Percentiles rank a stretch among this genome's conserved stretches.
These are phyloP conservation scores for Leishmania turanica DNA, from an alignment of 208 protist genomes.

Conservation along the genomic window DNA sequence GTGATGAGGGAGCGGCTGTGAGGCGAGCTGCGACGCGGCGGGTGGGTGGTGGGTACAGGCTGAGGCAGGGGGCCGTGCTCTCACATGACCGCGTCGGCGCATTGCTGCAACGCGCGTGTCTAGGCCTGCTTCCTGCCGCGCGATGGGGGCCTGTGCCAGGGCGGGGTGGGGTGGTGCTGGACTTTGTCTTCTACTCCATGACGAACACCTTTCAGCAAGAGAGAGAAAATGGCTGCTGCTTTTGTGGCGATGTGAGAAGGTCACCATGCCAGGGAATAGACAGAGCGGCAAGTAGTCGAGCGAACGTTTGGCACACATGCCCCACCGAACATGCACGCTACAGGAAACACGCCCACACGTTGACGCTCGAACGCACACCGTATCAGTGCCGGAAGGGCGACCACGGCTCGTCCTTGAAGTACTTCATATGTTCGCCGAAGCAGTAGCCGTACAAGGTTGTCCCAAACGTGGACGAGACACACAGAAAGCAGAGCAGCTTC, in stretches of 20 bases:
- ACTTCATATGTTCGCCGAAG: slow-evolving; percentile 81
- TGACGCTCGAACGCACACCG: background rate
- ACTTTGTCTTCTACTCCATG: background rate
- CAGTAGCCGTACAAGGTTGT: slow-evolving; percentile 70
- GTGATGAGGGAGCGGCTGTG: background rate
- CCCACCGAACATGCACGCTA: background rate
- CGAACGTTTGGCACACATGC: background rate
- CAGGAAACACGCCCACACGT: background rate
- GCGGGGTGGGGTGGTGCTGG: background rate
- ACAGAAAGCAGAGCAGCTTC: slow-evolving; percentile 81
- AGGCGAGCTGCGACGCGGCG: background rate
- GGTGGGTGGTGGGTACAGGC: background rate
- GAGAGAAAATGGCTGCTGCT: background rate
- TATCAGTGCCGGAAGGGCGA: slow-evolving; percentile 48
- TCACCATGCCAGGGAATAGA: background rate
- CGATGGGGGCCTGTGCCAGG: background rate
- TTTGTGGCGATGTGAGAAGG: background rate
- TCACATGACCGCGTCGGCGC: background rate
- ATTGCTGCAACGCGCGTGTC: background rate
- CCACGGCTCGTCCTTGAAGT: slow-evolving; percentile 90
- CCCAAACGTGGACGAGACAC: slow-evolving; percentile 68
- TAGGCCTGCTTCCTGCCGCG: background rate
- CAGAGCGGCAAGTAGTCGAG: background rate
- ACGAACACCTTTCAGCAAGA: background rate
- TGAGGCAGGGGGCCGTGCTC: background rate